Base-by-base conservation (phyloP, 1,284 basidiomycete species). In the Apiotrichum siamense region DNA sequence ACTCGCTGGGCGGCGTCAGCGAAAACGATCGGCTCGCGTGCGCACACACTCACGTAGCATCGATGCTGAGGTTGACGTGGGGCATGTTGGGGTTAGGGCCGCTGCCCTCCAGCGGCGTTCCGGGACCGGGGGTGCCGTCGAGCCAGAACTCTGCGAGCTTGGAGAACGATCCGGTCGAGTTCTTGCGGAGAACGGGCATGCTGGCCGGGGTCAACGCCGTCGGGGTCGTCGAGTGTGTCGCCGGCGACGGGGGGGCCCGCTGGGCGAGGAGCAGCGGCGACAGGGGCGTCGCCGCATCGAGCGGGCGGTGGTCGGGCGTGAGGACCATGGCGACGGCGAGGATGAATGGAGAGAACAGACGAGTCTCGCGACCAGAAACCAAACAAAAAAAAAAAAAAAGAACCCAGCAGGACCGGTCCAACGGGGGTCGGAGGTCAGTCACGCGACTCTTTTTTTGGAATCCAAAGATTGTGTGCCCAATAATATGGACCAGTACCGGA, bases 11-110 rank as follows among this genome's bases (percentile, higher is more conserved):
- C 9, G 18, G 21, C 12, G 29, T 47, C 25, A 43, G 12, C 25
- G 4, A 4, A 6, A 23, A 17, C 3, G 2, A 17, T 6, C 13
- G 18, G 21, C 27, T 3, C 23, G 12, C 7, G 23, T 3, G 9
- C n/a, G 38, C 20, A 6, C n/a, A 13, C n/a, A 73, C 85, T 83
- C 74, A 88, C 86, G 81, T 83, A 35, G 87, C 80, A 63, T 88
- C 81, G 44, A 92, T 73, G 61, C 73, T 80, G 10, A 80, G 62
- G 20, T 77, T 74, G 21, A 80, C 78, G 74, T 90, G 84, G 35
- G 77, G 76, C 40, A 92, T 66, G 11, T 84, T 15, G 27, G 26
- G 31, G 27, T 84, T 80, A 50, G 82, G 79, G 7, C 80, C 78
- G 6, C 45, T 43, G 6, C 57, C 54, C 24, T 61, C 50, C 23